Base-by-base conservation (phyloP, 345 rosid genomes). In the Passiflora organensis region DNA sequence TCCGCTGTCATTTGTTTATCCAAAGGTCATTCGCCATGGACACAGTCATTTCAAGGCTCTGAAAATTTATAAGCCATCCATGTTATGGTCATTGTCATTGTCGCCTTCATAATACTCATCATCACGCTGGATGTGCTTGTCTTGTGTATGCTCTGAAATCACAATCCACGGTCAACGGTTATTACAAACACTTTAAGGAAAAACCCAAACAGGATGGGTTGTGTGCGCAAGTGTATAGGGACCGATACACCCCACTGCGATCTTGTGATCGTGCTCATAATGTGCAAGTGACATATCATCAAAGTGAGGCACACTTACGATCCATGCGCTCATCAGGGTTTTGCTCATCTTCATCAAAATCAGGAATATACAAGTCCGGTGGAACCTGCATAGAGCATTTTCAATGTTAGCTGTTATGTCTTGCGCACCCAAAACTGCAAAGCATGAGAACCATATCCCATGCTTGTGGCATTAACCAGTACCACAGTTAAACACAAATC, bases 361-460 rank as follows among this genome's bases (percentile, higher is more conserved):
- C 97, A 6, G 97, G 99, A 69, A 93, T 76, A 53, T 81, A 84
- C 48, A 93, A 89, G 62, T 93, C 99, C 1, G 97, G 97, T 45
- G 99, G 97, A 68, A 93, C 97, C 99, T 93, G 74, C 54, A 56
- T 10, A 53, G 12, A 48, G 43, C 19, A 51, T 19, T 32, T 48
- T 37, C 38, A 39, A 71, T 28, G 56, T 23, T 17, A 19, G 10
- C 50, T 11, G n/a, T n/a, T n/a, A n/a, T n/a, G n/a, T n/a, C n/a
- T n/a, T n/a, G 1, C 3, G 34, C 34, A 28, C 5, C 34, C 3
- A 28, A 28, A 28, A 28, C 8, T 28, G 8, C 48, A n/a, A n/a
- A n/a, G n/a, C n/a, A n/a, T n/a, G n/a, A n/a, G n/a, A n/a, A n/a
- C n/a, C n/a, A n/a, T n/a, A n/a, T n/a, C n/a, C n/a, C n/a, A n/a